Conservation (phyloP, 148 eudicot species). For the Spergularia bocconei region DNA sequence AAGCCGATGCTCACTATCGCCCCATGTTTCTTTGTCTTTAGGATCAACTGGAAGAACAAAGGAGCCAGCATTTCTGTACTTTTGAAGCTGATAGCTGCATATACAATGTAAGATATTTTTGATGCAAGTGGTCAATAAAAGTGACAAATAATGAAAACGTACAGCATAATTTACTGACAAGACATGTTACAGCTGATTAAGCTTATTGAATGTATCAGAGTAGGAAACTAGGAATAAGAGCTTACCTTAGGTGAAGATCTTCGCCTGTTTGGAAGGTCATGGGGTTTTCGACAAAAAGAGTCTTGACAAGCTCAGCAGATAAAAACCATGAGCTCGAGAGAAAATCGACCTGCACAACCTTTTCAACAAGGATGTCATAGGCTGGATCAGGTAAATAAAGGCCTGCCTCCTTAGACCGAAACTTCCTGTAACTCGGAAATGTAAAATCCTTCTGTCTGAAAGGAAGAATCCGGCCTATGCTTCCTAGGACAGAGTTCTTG, state of each 20-base stretch:
- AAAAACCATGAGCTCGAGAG: slow-evolving; percentile 97
- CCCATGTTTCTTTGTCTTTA: slow-evolving; percentile 96
- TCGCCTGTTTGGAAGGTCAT: slow-evolving; percentile 89
- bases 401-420: slow-evolving; percentile 89
- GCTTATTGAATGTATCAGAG: neutral
- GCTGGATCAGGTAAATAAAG: slow-evolving; percentile 97
- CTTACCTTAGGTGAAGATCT: slow-evolving; percentile 89
- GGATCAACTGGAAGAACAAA: slow-evolving; percentile 86
- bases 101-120: neutral
- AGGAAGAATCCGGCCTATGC: slow-evolving; percentile 92
- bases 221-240: neutral
- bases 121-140: neutral
- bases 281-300: slow-evolving; percentile 80
- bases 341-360: slow-evolving; percentile 86
- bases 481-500: slow-evolving; percentile 78
- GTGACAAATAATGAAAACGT: no score
- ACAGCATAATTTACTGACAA: no score
- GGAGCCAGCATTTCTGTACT: slow-evolving; percentile 89
- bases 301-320: slow-evolving; percentile 79
- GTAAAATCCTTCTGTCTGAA: slow-evolving; percentile 85
- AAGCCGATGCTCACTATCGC: slow-evolving; percentile 93
- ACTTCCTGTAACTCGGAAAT: slow-evolving; percentile 90
- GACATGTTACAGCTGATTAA: no score
- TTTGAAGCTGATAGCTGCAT: slow-evolving; percentile 92
- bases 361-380: slow-evolving; percentile 73